Evolutionary conservation across 148 eudicot species (phyloP), one percentile per base, ranked within the genome.

Genomic region (Talinum fruticosum): DNA sequence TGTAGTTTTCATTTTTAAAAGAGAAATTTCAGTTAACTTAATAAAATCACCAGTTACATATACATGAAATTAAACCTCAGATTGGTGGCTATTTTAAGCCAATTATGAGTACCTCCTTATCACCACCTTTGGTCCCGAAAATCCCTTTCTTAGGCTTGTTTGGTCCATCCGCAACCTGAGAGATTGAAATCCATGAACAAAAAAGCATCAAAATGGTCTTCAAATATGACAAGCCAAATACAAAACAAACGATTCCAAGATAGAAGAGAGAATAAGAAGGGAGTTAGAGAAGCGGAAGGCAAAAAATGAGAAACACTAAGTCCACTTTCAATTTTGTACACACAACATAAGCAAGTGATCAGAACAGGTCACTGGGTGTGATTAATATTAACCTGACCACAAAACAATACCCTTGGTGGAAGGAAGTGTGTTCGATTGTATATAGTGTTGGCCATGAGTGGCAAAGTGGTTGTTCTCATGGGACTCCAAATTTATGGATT

Each of bases 51-150:
- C 61, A 78, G 69, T 21, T 4, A 75, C 1, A 57, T 57, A 26
- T 29, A 13, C 16, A 70, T 2, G 10, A 29, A 28, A 65, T 49
- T 36, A 35, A 26, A 57, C 32, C 16, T 33, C 13, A 24, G 21
- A 8, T 29, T 49, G 35, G 45, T 4, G 32, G 30, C 74, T 21
- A n/a, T 16, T 36, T 12, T 62, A 4, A 66, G 66, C 66, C 33
- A 13, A 44, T 8, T 57, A 62, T 28, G 51, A 19, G 24, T 91
- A 96, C 97, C 97, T 93, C 99, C 83, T 91, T 96, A 80, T 96
- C 99, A 78, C 95, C 97, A 37, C 97, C 97, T 87, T 92, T 94
- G 10, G 88, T 83, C 74, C 98, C 98, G 79, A 92, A 90, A 76
- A 94, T 87, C 74, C 97, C 98, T 82, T 94, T 94, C 83, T 92